These are phyloP conservation scores for Termitomyces sp. DNA, from an alignment of 768 basidiomycete genomes.

Conservation along the genomic window DNA sequence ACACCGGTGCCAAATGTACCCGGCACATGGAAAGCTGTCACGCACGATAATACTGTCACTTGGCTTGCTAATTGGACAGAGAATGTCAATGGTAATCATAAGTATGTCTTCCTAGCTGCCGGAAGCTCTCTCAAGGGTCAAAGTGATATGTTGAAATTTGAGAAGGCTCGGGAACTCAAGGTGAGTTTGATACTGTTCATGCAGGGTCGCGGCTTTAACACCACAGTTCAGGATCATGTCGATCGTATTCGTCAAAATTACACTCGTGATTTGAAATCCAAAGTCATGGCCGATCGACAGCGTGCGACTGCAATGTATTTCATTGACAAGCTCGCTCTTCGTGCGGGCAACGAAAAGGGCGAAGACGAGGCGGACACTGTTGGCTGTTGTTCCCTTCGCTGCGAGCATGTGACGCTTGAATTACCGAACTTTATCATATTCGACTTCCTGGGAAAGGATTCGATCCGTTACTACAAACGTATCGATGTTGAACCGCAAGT, in stretches of 20 bases:
- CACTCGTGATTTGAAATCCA: conserved; percentile 75
- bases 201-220: neutral
- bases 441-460: conserved; percentile 99
- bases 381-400: conserved; percentile 96
- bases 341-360: conserved; percentile 99
- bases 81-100: conserved; percentile 92
- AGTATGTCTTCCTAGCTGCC: conserved; percentile 98
- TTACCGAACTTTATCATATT: conserved; percentile 86
- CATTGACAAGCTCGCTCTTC: conserved; percentile 94
- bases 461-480: conserved; percentile 93
- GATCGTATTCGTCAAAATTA: conserved; percentile 91
- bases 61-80: conserved; percentile 99
- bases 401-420: conserved; percentile 92
- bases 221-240: conserved; percentile 67
- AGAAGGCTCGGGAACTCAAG: conserved; percentile 96
- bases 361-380: conserved; percentile 99
- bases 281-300: conserved; percentile 93
- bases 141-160: conserved; percentile 96
- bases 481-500: conserved; percentile 89
- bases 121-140: conserved; percentile 97
- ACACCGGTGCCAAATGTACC: conserved; percentile 88
- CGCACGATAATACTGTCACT: conserved; percentile 94
- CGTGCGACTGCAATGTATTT: conserved; percentile 99
- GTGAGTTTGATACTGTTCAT: conserved; percentile 34
- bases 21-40: conserved; percentile 85